Percentiles rank a stretch among this genome's conserved stretches.
Evolutionary conservation across 202 grass and related monocot genomes (phyloP).

Genomic region (Cymbopogon flexuosus): DNA sequence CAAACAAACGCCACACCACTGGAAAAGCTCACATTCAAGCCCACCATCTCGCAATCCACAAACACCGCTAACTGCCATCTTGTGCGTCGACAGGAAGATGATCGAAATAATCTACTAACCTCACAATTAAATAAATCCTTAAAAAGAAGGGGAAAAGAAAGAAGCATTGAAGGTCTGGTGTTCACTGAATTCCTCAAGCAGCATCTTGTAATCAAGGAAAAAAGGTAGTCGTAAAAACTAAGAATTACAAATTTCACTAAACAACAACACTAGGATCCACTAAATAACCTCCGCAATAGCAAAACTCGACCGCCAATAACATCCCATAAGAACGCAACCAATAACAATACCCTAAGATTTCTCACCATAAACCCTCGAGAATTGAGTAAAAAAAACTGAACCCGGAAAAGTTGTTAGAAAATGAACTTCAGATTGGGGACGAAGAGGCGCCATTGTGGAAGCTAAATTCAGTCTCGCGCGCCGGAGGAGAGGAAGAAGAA

Average conservation of each 20-base stretch:
- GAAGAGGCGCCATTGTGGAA: background rate
- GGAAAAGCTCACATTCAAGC: conserved; percentile 5
- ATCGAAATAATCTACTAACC: background rate
- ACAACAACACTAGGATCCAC: background rate
- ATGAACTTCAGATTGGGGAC: background rate
- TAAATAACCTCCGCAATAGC: background rate
- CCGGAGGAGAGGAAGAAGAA: background rate
- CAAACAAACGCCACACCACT: background rate
- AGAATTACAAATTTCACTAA: background rate
- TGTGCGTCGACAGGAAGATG: background rate
- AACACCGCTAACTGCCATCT: background rate
- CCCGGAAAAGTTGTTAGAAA: background rate
- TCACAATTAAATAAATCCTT: background rate
- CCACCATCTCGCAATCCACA: background rate
- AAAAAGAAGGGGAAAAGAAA: background rate
- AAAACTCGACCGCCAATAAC: background rate
- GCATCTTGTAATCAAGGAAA: background rate
- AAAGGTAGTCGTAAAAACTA: background rate
- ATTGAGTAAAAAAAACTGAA: background rate
- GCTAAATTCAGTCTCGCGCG: background rate
- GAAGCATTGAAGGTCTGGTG: background rate
- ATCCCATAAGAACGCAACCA: background rate
- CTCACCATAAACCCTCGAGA: background rate
- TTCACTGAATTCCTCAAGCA: too few relatives aligned
- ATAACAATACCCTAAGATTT: background rate